phyloP scores from a whole-genome alignment of 2,329 filamentous ascomycete genomes.

The Neonectria punicea region DNA sequence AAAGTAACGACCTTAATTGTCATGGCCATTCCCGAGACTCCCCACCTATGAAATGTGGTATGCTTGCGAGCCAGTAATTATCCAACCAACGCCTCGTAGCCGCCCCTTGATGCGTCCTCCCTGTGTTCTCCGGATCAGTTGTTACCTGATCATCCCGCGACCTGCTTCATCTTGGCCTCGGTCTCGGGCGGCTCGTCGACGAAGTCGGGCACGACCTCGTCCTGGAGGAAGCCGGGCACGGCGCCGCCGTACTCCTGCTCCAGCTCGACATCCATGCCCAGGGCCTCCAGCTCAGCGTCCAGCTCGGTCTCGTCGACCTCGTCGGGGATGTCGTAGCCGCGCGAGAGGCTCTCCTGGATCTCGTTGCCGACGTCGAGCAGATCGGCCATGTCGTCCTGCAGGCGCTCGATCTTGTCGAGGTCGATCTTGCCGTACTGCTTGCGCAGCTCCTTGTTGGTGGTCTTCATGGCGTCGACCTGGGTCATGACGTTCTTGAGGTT shows the following conservation, averaged over 20 bases:
- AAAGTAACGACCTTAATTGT: conserved; percentile 8
- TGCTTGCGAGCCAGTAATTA: conserved; percentile 28
- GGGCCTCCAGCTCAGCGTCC: conserved; percentile 93
- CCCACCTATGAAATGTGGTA: conserved; percentile 22
- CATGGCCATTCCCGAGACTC: conserved; percentile 13
- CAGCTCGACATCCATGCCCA: conserved; percentile 93
- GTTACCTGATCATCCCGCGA: conserved; percentile 61
- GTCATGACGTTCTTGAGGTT: conserved; percentile 99
- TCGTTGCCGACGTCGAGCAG: conserved; percentile 97
- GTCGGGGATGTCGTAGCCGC: conserved; percentile 94
- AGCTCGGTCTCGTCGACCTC: conserved; percentile 97
- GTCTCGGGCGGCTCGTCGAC: conserved; percentile 88
- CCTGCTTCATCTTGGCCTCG: conserved; percentile 83
- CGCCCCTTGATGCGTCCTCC: conserved; percentile 2
- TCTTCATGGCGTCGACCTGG: conserved; percentile 97
- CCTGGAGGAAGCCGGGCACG: conserved; percentile 87
- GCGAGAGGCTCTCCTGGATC: conserved; percentile 92
- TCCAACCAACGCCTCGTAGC: conserved; percentile 39
- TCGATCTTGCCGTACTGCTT: conserved; percentile 98
- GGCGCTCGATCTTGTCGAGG: conserved; percentile 94
- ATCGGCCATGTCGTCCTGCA: conserved; percentile 99
- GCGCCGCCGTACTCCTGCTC: conserved; percentile 73
- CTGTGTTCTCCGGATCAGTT: background rate
- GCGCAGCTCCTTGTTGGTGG: conserved; percentile 90
- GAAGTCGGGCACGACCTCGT: conserved; percentile 87